Base-by-base conservation (phyloP, 1,139 yeast species). In the Yamadazyma blattariae region DNA sequence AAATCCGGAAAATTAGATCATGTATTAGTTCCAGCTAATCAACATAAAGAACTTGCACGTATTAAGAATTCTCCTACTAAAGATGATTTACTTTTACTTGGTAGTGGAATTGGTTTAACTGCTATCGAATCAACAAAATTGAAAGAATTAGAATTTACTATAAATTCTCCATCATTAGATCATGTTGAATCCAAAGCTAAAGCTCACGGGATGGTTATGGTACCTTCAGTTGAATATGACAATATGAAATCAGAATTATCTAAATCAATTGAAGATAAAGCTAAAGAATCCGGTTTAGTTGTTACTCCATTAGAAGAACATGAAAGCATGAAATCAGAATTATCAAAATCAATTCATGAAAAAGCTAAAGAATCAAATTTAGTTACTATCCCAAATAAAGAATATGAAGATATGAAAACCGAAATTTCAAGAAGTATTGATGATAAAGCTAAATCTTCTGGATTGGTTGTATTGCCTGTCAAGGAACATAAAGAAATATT, bases 171-270 rank as follows among this genome's bases (percentile, higher is more conserved):
- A 5, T 30, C 46, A 8, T 14, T 40, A 10, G 47, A 42, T 0
- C 56, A 56, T 33, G 26, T 66, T 4, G 37, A 39, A 13, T 35
- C 42, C 15, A 59, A 56, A 32, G 57, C 65, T 3, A 39, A 34
- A 16, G 25, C 18, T 4, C 35, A 42, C 18, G 52, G 51, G 8
- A 44, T 51, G 15, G 45, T 50, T 5, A 45, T 61, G 13, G 36
- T 64, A 23, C 27, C 46, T 2, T 27, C 35, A 4, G 30, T 36
- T 1, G 50, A 45, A 2, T 47, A 40, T 29, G 46, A 49, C 7
- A 5, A 15, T 2, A 26, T 34, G 9, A 25, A 25, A 18, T 3
- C 14, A 1, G 42, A 46, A 17, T 33, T 32, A 3, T 28, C 11
- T 13, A 44, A 34, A 30, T 9, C 40, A 4, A 7, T 40, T 5